Evolutionary conservation across 2,329 filamentous ascomycete genomes (phyloP).

Genomic region (Claviceps pusilla): DNA sequence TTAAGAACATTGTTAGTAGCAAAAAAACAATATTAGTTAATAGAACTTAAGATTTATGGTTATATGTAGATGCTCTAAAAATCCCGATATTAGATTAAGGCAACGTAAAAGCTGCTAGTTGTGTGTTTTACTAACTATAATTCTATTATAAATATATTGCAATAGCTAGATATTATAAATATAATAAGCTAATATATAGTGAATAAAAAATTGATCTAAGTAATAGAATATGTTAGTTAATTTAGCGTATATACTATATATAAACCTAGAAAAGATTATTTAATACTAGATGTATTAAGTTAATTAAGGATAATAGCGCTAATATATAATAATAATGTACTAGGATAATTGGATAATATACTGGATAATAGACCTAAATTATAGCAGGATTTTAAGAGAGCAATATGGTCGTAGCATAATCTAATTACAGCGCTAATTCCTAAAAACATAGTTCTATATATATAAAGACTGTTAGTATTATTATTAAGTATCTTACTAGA

Average conservation of each 20-base stretch:
- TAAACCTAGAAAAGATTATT: background rate
- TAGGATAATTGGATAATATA: background rate
- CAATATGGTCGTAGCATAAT: background rate
- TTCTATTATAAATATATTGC: background rate
- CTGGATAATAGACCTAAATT: background rate
- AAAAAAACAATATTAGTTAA: background rate
- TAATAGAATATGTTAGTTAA: no score
- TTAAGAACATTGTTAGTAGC: background rate
- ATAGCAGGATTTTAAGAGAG: background rate
- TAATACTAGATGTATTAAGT: no score
- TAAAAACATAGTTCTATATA: background rate
- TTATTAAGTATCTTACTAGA: background rate
- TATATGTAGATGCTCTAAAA: background rate
- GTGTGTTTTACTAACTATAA: background rate
- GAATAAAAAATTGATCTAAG: no score
- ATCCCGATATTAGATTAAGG: background rate
- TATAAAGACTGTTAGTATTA: background rate
- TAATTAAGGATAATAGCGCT: no score
- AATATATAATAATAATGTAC: no score
- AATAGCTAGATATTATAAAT: background rate
- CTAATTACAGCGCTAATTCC: background rate
- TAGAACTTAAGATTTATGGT: background rate
- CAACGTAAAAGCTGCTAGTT: background rate
- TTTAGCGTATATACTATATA: background rate
- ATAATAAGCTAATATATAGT: background rate